Conservation (phyloP, 2,329 filamentous ascomycete genomes). For the Samsoniella hepiali region DNA sequence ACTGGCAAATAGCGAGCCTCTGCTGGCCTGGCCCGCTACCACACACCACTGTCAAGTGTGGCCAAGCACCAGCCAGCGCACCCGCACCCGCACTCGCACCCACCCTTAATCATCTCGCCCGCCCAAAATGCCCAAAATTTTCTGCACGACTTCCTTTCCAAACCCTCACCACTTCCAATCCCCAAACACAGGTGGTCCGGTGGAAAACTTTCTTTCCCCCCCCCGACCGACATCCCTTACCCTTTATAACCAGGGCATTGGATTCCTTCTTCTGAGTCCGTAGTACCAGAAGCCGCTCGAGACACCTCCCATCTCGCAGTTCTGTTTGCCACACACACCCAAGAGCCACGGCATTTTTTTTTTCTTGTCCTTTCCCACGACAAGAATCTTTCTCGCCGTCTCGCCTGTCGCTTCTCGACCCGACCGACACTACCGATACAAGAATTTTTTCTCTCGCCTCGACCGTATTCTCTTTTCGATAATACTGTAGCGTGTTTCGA, state of each 20-base stretch:
- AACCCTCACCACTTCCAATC: slow-evolving; percentile 19
- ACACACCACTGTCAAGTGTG: neutral
- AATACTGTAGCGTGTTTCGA: slow-evolving; percentile 15
- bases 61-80: neutral
- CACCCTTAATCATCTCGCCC: slow-evolving; percentile 13
- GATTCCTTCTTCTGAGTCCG: slow-evolving; percentile 17
- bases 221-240: slow-evolving; percentile 19
- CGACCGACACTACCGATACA: neutral
- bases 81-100: neutral
- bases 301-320: slow-evolving; percentile 17
- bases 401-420: slow-evolving; percentile 10
- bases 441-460: neutral
- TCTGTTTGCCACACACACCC: slow-evolving; percentile 4
- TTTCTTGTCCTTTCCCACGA: slow-evolving; percentile 13
- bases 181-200: slow-evolving; percentile 20
- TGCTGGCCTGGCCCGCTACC: neutral
- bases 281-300: slow-evolving; percentile 13
- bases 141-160: slow-evolving; percentile 11
- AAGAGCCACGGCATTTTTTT: slow-evolving; percentile 16
- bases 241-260: slow-evolving; percentile 19
- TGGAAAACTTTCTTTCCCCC: slow-evolving; percentile 14
- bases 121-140: slow-evolving; percentile 20
- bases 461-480: slow-evolving; percentile 9
- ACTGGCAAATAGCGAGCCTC: neutral
- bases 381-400: slow-evolving; percentile 12